Evolutionary conservation across 2,329 filamentous ascomycete species (phyloP).

Genomic region (Cercospora sp.): DNA sequence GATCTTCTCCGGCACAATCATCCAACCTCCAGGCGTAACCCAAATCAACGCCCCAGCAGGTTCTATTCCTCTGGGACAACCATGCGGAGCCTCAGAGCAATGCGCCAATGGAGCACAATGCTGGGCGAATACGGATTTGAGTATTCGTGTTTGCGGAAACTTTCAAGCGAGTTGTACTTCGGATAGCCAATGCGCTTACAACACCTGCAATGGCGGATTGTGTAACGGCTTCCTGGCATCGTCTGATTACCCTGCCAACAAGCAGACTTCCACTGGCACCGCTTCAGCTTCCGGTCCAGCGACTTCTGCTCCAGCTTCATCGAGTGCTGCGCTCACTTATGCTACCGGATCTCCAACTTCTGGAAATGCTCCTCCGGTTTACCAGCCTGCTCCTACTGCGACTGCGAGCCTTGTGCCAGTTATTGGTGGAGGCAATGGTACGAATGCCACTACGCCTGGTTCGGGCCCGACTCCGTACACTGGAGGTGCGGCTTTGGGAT

Average conservation of each 20-base stretch:
- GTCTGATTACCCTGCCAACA: not conserved
- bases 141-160: slow-evolving; percentile 26
- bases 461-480: slow-evolving; percentile 3
- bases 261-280: not conserved
- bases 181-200: slow-evolving; percentile 29
- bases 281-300: not conserved
- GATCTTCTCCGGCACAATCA: slow-evolving; percentile 17
- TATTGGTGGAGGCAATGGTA: not conserved
- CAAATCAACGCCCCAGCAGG: slow-evolving; percentile 24
- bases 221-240: slow-evolving; percentile 22
- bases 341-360: not conserved
- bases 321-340: not conserved
- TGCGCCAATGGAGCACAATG: slow-evolving; percentile 26
- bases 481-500: not conserved
- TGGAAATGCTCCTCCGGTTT: not conserved
- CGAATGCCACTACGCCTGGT: not conserved
- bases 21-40: slow-evolving; percentile 14
- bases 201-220: slow-evolving; percentile 29
- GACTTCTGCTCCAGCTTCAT: not conserved
- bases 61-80: slow-evolving; percentile 23
- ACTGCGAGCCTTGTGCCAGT: not conserved
- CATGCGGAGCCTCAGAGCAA: slow-evolving; percentile 22
- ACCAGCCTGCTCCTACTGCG: not conserved
- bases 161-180: slow-evolving; percentile 29
- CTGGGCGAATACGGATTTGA: slow-evolving; percentile 20